Evolutionary conservation across 345 rosid species (phyloP).

Genomic region (Cochlearia excelsa): DNA sequence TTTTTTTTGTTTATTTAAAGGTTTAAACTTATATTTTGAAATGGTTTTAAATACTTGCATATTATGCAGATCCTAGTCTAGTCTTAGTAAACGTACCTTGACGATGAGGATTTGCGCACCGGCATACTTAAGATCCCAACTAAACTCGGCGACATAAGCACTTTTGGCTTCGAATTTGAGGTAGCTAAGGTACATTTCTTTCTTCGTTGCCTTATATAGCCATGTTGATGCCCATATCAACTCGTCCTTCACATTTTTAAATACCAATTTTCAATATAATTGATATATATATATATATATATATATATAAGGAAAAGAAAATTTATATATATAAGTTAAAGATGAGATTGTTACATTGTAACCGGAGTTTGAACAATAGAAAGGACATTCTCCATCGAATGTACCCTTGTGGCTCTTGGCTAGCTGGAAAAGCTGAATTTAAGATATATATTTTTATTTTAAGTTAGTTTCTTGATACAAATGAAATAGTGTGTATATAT

Average conservation of each 20-base stretch:
- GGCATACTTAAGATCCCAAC: slow-evolving; percentile 93
- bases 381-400: slow-evolving; percentile 95
- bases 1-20: too few relatives aligned
- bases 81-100: slow-evolving; percentile 39
- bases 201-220: slow-evolving; percentile 64
- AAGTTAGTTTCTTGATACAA: too few relatives aligned
- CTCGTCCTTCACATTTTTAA: slow-evolving; percentile 59
- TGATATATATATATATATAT: not conserved
- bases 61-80: too few relatives aligned
- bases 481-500: too few relatives aligned
- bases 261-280: not conserved
- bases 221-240: slow-evolving; percentile 94
- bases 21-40: too few relatives aligned
- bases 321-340: not conserved
- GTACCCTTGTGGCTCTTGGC: slow-evolving; percentile 68
- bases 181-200: slow-evolving; percentile 40
- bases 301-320: not conserved
- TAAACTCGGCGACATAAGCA: slow-evolving; percentile 69
- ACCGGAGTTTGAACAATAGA: slow-evolving; percentile 91
- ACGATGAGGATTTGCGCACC: slow-evolving; percentile 75
- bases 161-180: slow-evolving; percentile 54
- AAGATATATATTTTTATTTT: not conserved
- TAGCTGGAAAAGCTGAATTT: slow-evolving; percentile 60
- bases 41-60: too few relatives aligned
- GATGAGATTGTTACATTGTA: slow-evolving; percentile 49